Percentiles rank a stretch among this genome's conserved stretches.
Conservation (phyloP, 2,329 filamentous ascomycete genomes). For the Arthrobotrys musiformis region DNA sequence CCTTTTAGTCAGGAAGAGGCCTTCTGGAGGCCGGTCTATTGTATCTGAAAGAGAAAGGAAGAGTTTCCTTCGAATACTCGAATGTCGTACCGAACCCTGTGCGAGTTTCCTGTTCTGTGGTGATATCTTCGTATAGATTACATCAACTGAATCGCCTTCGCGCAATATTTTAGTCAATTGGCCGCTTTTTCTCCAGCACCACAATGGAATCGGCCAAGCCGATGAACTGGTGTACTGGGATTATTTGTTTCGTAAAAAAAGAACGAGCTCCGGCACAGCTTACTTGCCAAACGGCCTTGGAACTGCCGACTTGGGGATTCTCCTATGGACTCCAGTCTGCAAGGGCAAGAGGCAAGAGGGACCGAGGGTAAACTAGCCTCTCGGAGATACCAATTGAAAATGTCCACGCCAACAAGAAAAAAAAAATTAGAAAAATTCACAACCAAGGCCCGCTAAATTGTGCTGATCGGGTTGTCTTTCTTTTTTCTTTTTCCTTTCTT, state of each 20-base stretch:
- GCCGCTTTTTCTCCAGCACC: neutral
- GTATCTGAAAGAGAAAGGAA: too few relatives aligned
- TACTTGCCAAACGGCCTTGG: neutral
- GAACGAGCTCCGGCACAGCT: too few relatives aligned
- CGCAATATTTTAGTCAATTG: neutral
- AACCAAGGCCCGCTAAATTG: neutral
- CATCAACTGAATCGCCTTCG: neutral
- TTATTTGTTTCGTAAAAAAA: too few relatives aligned
- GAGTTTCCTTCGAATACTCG: too few relatives aligned
- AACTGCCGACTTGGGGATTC: conserved; percentile 2
- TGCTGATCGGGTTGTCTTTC: neutral
- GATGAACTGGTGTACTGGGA: too few relatives aligned
- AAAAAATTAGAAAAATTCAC: conserved; percentile 5
- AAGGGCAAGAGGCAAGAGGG: neutral
- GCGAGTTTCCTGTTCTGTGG: neutral
- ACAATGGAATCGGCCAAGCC: too few relatives aligned
- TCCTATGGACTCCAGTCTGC: neutral
- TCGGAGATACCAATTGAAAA: conserved; percentile 5
- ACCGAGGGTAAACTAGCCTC: neutral
- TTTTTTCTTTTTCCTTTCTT: neutral
- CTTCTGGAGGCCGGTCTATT: too few relatives aligned
- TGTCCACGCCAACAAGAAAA: conserved; percentile 6
- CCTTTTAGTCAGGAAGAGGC: too few relatives aligned
- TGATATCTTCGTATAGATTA: neutral
- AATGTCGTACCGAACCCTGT: neutral